Conservation (phyloP, 2,329 filamentous ascomycete species). For the Thielaviopsis populi region DNA sequence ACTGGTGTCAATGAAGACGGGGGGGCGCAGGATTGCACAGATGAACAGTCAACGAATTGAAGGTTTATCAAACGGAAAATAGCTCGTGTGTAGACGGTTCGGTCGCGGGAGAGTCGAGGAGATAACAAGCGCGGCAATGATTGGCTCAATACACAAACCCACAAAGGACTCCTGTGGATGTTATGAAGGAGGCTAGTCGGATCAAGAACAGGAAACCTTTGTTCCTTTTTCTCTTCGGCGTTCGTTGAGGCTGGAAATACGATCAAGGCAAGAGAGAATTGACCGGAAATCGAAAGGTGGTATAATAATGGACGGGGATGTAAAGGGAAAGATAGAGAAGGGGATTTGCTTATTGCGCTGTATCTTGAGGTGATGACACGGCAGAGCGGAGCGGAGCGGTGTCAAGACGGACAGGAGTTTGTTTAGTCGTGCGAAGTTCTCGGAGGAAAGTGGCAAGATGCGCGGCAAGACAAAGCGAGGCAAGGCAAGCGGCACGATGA, state of each 20-base stretch:
- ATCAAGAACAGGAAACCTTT: slow-evolving; percentile 19
- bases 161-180: background rate
- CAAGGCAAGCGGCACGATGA: slow-evolving; percentile 18
- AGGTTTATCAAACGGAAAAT: background rate
- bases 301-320: background rate
- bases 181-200: slow-evolving; percentile 19
- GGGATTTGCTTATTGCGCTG: background rate
- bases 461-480: slow-evolving; percentile 17
- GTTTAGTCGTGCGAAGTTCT: background rate
- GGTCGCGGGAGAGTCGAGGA: background rate
- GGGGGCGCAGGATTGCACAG: background rate
- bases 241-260: slow-evolving; percentile 22
- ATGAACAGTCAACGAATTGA: background rate
- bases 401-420: background rate
- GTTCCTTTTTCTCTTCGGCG: slow-evolving; percentile 11
- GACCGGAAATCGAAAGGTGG: slow-evolving; percentile 15
- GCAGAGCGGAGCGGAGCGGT: background rate
- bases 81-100: background rate
- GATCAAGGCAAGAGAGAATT: slow-evolving; percentile 23
- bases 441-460: slow-evolving; percentile 21
- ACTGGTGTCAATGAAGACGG: background rate
- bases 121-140: background rate
- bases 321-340: background rate
- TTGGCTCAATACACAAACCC: background rate
- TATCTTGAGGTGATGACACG: background rate